phyloP scores from a whole-genome alignment of 1,284 basidiomycete species.

The Uromyces viciae-fabae region DNA sequence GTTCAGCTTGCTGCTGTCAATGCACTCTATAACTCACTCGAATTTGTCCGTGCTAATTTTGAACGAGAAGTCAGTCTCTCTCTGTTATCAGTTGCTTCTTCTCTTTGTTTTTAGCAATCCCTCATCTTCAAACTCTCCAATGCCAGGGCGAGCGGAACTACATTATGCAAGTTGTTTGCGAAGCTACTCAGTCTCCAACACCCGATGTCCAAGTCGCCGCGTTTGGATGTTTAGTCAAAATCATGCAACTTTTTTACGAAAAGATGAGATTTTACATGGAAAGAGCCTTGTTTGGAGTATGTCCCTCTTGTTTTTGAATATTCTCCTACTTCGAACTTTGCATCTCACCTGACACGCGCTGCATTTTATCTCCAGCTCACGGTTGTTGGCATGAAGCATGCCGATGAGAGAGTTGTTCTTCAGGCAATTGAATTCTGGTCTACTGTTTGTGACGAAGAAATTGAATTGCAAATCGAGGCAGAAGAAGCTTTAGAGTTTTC shows the following conservation, averaged over 20 bases:
- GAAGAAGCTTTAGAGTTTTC: slow-evolving; percentile 88
- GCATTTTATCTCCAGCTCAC: slow-evolving; percentile 66
- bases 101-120: not conserved
- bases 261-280: slow-evolving; percentile 99
- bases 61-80: slow-evolving; percentile 73
- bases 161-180: slow-evolving; percentile 99
- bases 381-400: slow-evolving; percentile 95
- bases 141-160: slow-evolving; percentile 91
- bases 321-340: not conserved
- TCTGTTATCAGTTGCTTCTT: not conserved
- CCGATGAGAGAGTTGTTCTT: slow-evolving; percentile 82
- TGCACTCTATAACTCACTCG: slow-evolving; percentile 90
- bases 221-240: slow-evolving; percentile 90
- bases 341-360: not conserved
- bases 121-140: slow-evolving; percentile 15
- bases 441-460: slow-evolving; percentile 96
- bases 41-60: slow-evolving; percentile 97
- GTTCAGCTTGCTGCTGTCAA: slow-evolving; percentile 94
- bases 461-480: slow-evolving; percentile 84
- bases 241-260: slow-evolving; percentile 98
- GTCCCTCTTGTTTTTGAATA: slow-evolving; percentile 53
- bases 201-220: slow-evolving; percentile 82
- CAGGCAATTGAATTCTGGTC: slow-evolving; percentile 99
- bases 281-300: slow-evolving; percentile 89
- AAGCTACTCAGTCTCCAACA: slow-evolving; percentile 82